A percentile compares a stretch with the other conserved stretches of the same genome.
Conservation (phyloP, 345 rosid genomes). For the Arabis hirsuta region DNA sequence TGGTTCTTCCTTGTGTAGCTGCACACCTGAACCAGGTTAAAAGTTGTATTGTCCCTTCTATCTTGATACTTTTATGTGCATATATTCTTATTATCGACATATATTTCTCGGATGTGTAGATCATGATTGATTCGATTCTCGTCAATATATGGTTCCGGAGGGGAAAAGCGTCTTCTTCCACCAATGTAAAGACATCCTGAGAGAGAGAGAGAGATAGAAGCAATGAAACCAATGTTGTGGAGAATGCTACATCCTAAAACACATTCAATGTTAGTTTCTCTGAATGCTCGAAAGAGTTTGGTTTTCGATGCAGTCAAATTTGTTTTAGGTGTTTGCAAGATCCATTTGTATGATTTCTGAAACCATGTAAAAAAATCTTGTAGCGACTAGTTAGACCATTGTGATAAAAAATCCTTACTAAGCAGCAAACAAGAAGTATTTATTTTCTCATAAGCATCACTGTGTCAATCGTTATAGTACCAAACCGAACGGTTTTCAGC, state of each 20-base stretch:
- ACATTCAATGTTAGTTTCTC: background rate
- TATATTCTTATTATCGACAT: background rate
- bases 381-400: background rate
- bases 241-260: background rate
- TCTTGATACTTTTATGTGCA: background rate
- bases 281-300: background rate
- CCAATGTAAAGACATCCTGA: slow-evolving; percentile 34
- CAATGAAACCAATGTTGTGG: slow-evolving; percentile 14
- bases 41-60: background rate
- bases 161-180: slow-evolving; percentile 17
- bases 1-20: slow-evolving; percentile 94
- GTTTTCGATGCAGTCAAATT: background rate
- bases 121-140: slow-evolving; percentile 44
- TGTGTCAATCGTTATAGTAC: background rate
- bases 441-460: background rate
- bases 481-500: slow-evolving; percentile 20
- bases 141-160: slow-evolving; percentile 40
- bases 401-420: background rate
- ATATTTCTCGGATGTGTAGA: slow-evolving; percentile 15
- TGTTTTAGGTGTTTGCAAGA: slow-evolving; percentile 5
- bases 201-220: background rate
- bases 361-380: slow-evolving; percentile 9
- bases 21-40: slow-evolving; percentile 83
- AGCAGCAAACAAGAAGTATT: too few species aligned
- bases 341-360: slow-evolving; percentile 21